A percentile compares a stretch with the other conserved stretches of the same genome.
These are phyloP conservation scores for Blastomyces gilchristii DNA, from an alignment of 2,329 filamentous ascomycete species.

Conservation along the genomic window DNA sequence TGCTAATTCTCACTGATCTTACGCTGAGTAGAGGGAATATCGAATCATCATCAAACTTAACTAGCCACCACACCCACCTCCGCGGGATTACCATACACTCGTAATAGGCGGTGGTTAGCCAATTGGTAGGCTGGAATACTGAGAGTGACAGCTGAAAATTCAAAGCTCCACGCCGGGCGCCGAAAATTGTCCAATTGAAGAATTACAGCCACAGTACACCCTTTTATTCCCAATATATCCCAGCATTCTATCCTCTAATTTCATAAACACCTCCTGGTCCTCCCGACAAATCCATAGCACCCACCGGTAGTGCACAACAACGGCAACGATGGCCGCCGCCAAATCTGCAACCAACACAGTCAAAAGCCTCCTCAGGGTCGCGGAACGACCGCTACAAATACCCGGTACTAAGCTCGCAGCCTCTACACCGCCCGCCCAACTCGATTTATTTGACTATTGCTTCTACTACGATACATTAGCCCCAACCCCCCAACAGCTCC, in stretches of 20 bases:
- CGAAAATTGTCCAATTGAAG: background rate
- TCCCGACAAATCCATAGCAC: background rate
- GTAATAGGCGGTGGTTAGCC: too few relatives aligned
- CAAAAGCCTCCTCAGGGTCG: background rate
- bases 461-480: slow-evolving; percentile 44
- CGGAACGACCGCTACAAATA: background rate
- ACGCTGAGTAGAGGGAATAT: too few relatives aligned
- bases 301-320: background rate
- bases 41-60: too few relatives aligned
- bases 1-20: too few relatives aligned
- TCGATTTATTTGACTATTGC: slow-evolving; percentile 21
- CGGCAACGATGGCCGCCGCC: background rate
- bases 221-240: background rate
- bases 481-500: slow-evolving; percentile 36
- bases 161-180: background rate
- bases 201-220: background rate
- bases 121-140: too few relatives aligned
- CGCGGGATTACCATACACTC: too few relatives aligned
- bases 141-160: background rate
- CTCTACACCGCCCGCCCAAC: slow-evolving; percentile 9
- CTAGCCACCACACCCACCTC: too few relatives aligned
- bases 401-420: background rate
- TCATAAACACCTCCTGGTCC: background rate
- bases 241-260: background rate
- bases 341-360: background rate